phyloP scores from a whole-genome alignment of 2,329 filamentous ascomycete genomes.

The Tolypocladium endophyticum region DNA sequence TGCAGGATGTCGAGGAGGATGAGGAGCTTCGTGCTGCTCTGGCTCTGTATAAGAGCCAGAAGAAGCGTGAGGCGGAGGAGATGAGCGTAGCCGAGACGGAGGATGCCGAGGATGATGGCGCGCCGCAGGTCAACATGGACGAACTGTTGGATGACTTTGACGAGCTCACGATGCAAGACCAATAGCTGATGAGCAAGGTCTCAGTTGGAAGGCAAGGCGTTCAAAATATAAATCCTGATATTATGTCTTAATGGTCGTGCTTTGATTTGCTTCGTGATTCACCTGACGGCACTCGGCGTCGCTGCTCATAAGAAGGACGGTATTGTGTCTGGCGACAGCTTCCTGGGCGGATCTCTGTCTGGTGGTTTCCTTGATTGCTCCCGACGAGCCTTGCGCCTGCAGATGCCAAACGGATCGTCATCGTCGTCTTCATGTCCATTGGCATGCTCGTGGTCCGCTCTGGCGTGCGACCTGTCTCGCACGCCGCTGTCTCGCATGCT shows the following conservation, averaged over 20 bases:
- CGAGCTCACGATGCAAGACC: slow-evolving; percentile 49
- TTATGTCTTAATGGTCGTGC: neutral
- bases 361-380: slow-evolving; percentile 15
- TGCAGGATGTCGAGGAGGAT: slow-evolving; percentile 94
- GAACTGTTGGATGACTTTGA: slow-evolving; percentile 89
- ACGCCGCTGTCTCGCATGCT: neutral
- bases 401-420: slow-evolving; percentile 24
- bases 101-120: slow-evolving; percentile 52
- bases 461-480: neutral
- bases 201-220: slow-evolving; percentile 4
- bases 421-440: slow-evolving; percentile 14
- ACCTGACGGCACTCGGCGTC: too few relatives aligned
- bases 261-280: neutral
- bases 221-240: slow-evolving; percentile 2
- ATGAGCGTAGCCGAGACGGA: slow-evolving; percentile 59
- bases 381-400: slow-evolving; percentile 17
- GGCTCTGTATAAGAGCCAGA: slow-evolving; percentile 69
- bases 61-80: slow-evolving; percentile 43
- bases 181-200: slow-evolving; percentile 13
- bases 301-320: slow-evolving; percentile 22
- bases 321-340: slow-evolving; percentile 18
- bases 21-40: slow-evolving; percentile 75
- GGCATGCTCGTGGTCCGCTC: neutral
- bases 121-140: slow-evolving; percentile 64
- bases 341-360: slow-evolving; percentile 7